Percentiles rank a stretch among this genome's conserved stretches.
Conservation (phyloP, 768 basidiomycete species). For the Artomyces pyxidatus region DNA sequence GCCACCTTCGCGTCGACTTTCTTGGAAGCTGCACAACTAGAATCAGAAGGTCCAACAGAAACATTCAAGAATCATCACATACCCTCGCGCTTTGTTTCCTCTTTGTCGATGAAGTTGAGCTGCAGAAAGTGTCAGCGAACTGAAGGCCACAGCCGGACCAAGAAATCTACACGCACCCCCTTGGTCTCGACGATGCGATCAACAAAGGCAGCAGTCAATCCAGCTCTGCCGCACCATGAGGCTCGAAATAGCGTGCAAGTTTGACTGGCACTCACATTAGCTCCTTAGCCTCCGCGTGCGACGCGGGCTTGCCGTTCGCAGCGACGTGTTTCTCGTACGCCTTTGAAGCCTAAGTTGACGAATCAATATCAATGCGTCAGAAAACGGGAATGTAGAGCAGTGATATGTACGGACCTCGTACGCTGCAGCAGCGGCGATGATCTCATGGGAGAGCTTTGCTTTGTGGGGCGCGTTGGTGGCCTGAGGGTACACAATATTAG, state of each 20-base stretch:
- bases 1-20: not conserved
- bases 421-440: slow-evolving; percentile 61
- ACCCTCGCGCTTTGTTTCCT: slow-evolving; percentile 35
- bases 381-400: not conserved
- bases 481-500: slow-evolving; percentile 22
- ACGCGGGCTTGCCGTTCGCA: slow-evolving; percentile 38
- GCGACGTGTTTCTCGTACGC: slow-evolving; percentile 49
- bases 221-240: no score
- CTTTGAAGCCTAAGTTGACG: slow-evolving; percentile 45
- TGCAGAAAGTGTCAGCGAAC: no score
- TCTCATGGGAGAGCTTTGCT: slow-evolving; percentile 54
- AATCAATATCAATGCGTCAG: not conserved
- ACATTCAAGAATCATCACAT: not conserved
- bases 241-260: not conserved
- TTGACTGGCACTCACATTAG: slow-evolving; percentile 28
- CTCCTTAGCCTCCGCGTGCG: slow-evolving; percentile 52
- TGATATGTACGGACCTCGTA: slow-evolving; percentile 38
- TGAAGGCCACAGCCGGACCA: no score
- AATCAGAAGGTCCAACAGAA: not conserved
- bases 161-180: slow-evolving; percentile 41
- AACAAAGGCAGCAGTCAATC: slow-evolving; percentile 44
- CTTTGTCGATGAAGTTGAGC: slow-evolving; percentile 38
- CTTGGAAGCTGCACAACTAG: not conserved
- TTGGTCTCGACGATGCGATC: slow-evolving; percentile 50
- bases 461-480: slow-evolving; percentile 44